phyloP scores from a whole-genome alignment of 441 rosid species.

The Lepidium campestre region DNA sequence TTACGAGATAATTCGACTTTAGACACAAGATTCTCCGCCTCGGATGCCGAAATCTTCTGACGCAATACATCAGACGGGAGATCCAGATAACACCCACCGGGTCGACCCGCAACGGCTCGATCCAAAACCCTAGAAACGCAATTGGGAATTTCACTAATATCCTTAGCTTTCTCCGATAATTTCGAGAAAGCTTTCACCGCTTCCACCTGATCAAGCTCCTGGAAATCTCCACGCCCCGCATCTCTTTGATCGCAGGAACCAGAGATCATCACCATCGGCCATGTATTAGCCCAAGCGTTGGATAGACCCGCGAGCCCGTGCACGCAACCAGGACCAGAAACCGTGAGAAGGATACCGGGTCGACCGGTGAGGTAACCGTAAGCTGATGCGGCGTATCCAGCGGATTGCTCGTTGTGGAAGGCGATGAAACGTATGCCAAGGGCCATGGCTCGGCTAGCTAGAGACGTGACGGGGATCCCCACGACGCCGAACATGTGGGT shows the following conservation, averaged over 20 bases:
- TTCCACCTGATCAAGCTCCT: conserved; percentile 87
- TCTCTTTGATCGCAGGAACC: conserved; percentile 84
- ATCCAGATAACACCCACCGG: conserved; percentile 91
- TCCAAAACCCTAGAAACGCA: conserved; percentile 70
- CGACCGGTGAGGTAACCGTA: conserved; percentile 83
- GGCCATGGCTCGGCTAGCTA: conserved; percentile 73
- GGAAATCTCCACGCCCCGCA: conserved; percentile 79
- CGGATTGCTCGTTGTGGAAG: conserved; percentile 97
- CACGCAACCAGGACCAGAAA: conserved; percentile 93
- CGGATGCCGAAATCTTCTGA: conserved; percentile 60
- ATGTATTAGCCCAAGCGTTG: conserved; percentile 77
- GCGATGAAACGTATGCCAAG: conserved; percentile 85
- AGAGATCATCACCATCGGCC: conserved; percentile 93
- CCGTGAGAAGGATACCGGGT: conserved; percentile 83
- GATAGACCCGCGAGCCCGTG: conserved; percentile 91
- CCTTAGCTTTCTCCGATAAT: conserved; percentile 53
- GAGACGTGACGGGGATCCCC: conserved; percentile 89
- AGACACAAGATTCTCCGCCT: conserved; percentile 49
- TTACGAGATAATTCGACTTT: conserved; percentile 23
- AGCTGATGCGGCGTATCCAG: conserved; percentile 95
- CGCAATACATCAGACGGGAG: conserved; percentile 81
- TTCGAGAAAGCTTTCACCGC: conserved; percentile 76
- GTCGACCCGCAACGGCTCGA: conserved; percentile 59
- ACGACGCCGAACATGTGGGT: conserved; percentile 94
- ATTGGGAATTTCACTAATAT: conserved; percentile 55